Base-by-base conservation (phyloP, 495 filamentous ascomycete genomes). In the Aspergillus panamensis region DNA sequence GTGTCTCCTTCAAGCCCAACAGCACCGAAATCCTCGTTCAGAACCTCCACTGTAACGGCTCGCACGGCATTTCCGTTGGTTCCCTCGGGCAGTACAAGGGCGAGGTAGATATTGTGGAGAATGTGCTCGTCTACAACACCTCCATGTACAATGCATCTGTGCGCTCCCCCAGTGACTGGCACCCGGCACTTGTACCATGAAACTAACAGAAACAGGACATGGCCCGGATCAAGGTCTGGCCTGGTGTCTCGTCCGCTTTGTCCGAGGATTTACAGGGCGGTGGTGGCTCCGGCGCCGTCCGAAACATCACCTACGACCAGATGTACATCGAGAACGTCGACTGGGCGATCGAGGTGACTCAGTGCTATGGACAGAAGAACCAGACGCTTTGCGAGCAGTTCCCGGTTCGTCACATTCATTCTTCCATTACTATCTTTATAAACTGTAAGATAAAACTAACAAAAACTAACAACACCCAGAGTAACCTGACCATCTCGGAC, bases 1-100 rank as follows among this genome's bases (percentile, higher is more conserved):
- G 86, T 58, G 86, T 90, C n/a, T 84, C 84, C 10, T 89, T 90
- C 78, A 90, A 91, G 68, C 87, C 87, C 2, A 90, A 90, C 67
- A 84, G 79, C 66, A 88, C 85, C n/a, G 77, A 90, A 53, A 84
- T 91, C 52, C 72, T 91, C 6, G 81, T 90, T 16, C 85, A 89
- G 67, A 86, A 86, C 55, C 66, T 91, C 17, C 73, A 76, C 53
- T 91, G 87, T 70, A 86, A 85, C 55, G 87, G 87, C 47, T 88
- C 84, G 12, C 86, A 89, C 66, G 86, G 86, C n/a, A 87, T 88
- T 61, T 84, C 80, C 14, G 84, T 89, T 37, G 86, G 86, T 19
- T 85, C 82, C 16, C 75, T 89, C 0, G 86, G 86, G 0, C 86
- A 89, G 62, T 89, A 89, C 59, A 58, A 69, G 3, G 83, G 80